Evolutionary conservation across 495 filamentous ascomycete species (phyloP), one percentile per base, ranked within the genome.

Genomic region (Podospora comata): DNA sequence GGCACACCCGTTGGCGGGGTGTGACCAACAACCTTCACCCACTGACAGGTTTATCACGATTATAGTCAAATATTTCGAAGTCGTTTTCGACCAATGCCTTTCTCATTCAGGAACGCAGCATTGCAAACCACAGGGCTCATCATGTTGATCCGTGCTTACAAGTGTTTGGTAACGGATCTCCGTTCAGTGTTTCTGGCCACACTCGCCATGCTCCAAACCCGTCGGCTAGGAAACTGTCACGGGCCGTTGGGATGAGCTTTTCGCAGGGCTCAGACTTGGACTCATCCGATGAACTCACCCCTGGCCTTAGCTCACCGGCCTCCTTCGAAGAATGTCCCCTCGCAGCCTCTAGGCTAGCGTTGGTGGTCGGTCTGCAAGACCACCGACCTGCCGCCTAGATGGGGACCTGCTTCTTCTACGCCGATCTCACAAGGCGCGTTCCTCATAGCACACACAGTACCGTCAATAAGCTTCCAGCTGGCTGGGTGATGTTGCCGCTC

Each of bases 381-480:
- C 30, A 7, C 61, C 32, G 61, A 32, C 61, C 61, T 39, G 32
- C 61, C 55, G 27, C 28, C 18, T 5, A 39, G 30, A 16, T n/a
- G 18, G n/a, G 61, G 61, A 26, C 61, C 28, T 44, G 61, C 30
- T 32, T 44, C 27, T 11, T 28, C 61, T 18, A 48, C 34, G 61
- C 30, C 18, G 61, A 63, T 63, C 61, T 18, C 61, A 32, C 61
- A 63, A n/a, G 27, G 61, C 61, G 28, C 30, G 27, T 63, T n/a
- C 30, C 15, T 44, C 32, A 48, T 48, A 32, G 61, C 20, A 19
- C 32, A 32, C 32, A 48, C 20, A 32, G 34, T 44, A 32, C n/a
- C 32, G 30, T 63, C 61, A 63, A 39, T 34, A 63, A 63, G 61
- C 61, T 48, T 63, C 61, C 16, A 63, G 30, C 61, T 63, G 61